Conservation (phyloP, 179 eudicot genomes). For the Drosera spatulata region DNA sequence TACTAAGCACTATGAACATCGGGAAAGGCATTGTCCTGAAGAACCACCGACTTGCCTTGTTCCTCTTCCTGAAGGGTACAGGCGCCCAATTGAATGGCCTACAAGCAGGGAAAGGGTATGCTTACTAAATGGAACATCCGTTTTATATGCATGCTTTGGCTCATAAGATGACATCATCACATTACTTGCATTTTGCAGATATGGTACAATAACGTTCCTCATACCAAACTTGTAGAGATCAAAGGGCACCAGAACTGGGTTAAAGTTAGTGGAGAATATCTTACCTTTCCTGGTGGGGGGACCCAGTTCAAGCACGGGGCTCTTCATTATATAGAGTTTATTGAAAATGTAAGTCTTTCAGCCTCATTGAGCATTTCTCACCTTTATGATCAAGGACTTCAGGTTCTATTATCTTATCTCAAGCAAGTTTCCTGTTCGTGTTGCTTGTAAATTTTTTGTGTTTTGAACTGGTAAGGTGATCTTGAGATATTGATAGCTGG, state of each 20-base stretch:
- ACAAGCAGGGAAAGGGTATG: constrained; percentile 83
- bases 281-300: constrained; percentile 70
- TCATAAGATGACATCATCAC: neutral
- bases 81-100: constrained; percentile 73
- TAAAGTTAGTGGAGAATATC: constrained; percentile 54
- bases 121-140: neutral
- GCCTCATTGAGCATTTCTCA: neutral
- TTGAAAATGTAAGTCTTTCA: constrained; percentile 33
- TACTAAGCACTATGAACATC: constrained; percentile 60
- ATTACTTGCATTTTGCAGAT: constrained; percentile 23
- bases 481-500: too few relatives aligned
- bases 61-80: constrained; percentile 69
- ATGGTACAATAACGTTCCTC: constrained; percentile 70
- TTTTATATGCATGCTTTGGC: neutral
- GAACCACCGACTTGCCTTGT: constrained; percentile 62
- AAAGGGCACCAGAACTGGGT: constrained; percentile 80
- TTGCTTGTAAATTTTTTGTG: neutral
- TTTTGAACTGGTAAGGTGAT: too few relatives aligned
- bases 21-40: constrained; percentile 68
- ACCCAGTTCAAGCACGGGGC: constrained; percentile 68
- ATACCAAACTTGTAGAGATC: constrained; percentile 40
- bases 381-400: neutral
- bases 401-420: neutral
- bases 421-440: neutral
- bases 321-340: constrained; percentile 55